Base-by-base conservation (phyloP, 2,329 filamentous ascomycete species). In the Exophiala lecanii-corni region DNA sequence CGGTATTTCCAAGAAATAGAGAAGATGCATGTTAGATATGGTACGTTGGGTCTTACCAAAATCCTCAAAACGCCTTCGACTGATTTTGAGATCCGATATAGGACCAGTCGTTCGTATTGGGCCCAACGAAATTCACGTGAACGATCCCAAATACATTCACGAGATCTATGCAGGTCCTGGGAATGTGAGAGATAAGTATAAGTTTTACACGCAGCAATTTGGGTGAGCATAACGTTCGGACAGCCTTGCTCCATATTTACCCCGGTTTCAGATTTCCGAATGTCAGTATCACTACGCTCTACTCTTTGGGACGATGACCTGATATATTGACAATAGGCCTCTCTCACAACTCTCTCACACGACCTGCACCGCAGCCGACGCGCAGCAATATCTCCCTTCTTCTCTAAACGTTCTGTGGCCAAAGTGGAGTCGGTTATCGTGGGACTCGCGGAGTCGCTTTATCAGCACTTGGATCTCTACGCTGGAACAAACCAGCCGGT, bases 291-390 rank as follows among this genome's bases (percentile, higher is more conserved):
- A 6, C 30, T 17, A 6, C 12, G 7, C 7, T 33, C 7, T 9
- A 7, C 6, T 13, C 15, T 13, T 33, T 13, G 7, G 15, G 15
- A n/a, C 6, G 16, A 37, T 12, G 10, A 9, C 15, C n/a, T 42
- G 18, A 12, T 26, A 6, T 13, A 20, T 10, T 33, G 9, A n/a
- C 54, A 56, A 2, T 36, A 38, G 1, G 53, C 59, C 32, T 54
- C 62, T 52, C 61, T 62, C 33, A 49, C 52, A 5, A 47, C 51
- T 1, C 43, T 57, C 31, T 54, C 60, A 23, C 53, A 61, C 36
- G 46, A 55, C 23, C 30, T 51, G 2, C 55, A 57, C 40, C 38
- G 45, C 15, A 13, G 52, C 9, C 45, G 54, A 2, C 40, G 50
- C 12, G 35, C 15, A 10, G 25, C 54, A 1, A 13, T 57, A 2